These are phyloP conservation scores for Botryosphaeria agaves DNA, from an alignment of 2,329 filamentous ascomycete genomes.

Conservation along the genomic window DNA sequence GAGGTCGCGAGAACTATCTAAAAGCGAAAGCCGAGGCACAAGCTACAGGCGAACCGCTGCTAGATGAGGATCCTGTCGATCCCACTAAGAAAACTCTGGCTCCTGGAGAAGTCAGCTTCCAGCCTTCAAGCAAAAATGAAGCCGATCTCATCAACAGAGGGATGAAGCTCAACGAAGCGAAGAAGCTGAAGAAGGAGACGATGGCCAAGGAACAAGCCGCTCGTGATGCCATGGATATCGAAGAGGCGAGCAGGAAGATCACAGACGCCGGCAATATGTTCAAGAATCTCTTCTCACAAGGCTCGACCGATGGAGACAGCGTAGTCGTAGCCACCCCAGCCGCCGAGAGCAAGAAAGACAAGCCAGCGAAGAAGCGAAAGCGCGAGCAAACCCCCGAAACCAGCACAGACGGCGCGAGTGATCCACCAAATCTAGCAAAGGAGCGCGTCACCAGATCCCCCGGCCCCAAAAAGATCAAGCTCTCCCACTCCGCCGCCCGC, in stretches of 20 bases:
- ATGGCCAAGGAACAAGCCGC: constrained; percentile 28
- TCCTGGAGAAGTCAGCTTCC: constrained; percentile 41
- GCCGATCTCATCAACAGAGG: constrained; percentile 51
- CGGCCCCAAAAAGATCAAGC: constrained; percentile 17
- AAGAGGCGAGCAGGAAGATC: constrained; percentile 14
- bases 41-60: constrained; percentile 45
- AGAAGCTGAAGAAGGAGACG: constrained; percentile 53
- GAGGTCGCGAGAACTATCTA: constrained; percentile 41
- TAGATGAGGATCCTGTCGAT: constrained; percentile 34
- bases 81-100: constrained; percentile 26
- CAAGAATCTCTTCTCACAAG: constrained; percentile 14
- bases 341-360: constrained; percentile 12
- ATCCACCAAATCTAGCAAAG: constrained; percentile 7
- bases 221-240: constrained; percentile 17
- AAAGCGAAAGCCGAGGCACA: constrained; percentile 48
- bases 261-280: constrained; percentile 13
- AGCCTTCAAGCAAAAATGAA: constrained; percentile 39
- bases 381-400: constrained; percentile 26
- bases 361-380: constrained; percentile 34
- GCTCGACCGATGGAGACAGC: no score
- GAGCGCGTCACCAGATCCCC: constrained; percentile 4
- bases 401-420: background rate
- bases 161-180: constrained; percentile 64
- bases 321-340: no score
- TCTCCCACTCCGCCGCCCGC: constrained; percentile 6